phyloP scores from a whole-genome alignment of 1,284 basidiomycete genomes.

The Pseudozyma tsukubaensis region DNA sequence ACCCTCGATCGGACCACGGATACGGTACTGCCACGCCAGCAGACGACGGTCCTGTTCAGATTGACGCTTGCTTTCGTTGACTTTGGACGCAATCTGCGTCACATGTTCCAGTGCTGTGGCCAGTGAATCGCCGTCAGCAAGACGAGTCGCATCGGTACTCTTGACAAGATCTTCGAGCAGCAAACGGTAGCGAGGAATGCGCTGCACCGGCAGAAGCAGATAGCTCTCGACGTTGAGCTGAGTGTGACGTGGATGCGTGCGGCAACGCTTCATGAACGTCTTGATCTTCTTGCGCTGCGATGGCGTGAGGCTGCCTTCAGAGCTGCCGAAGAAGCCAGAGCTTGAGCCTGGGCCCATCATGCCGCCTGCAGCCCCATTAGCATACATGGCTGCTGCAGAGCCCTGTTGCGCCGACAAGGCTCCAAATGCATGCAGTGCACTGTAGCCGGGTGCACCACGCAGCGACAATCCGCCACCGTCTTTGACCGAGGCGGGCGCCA shows the following conservation, averaged over 20 bases:
- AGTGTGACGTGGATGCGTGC: slow-evolving; percentile 80
- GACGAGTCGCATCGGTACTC: slow-evolving; percentile 49
- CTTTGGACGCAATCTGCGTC: slow-evolving; percentile 60
- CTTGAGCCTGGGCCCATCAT: slow-evolving; percentile 10
- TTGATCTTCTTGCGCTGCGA: slow-evolving; percentile 58
- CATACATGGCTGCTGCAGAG: slow-evolving; percentile 18
- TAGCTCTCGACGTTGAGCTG: slow-evolving; percentile 96
- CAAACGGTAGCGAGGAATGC: slow-evolving; percentile 93
- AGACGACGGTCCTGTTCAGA: slow-evolving; percentile 56
- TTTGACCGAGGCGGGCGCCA: slow-evolving; percentile 30
- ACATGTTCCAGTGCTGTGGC: slow-evolving; percentile 60
- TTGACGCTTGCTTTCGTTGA: slow-evolving; percentile 70
- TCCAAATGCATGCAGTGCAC: slow-evolving; percentile 20
- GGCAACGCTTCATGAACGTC: slow-evolving; percentile 66
- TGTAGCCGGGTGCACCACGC: slow-evolving; percentile 24
- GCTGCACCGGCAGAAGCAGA: slow-evolving; percentile 91
- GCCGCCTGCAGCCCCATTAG: slow-evolving; percentile 5
- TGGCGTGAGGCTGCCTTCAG: slow-evolving; percentile 20
- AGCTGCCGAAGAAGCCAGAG: slow-evolving; percentile 15
- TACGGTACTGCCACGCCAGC: slow-evolving; percentile 81
- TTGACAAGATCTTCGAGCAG: slow-evolving; percentile 71
- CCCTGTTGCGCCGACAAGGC: slow-evolving; percentile 33
- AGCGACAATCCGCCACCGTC: slow-evolving; percentile 43
- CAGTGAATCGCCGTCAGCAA: slow-evolving; percentile 41
- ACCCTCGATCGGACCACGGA: slow-evolving; percentile 89